phyloP scores from a whole-genome alignment of 2,329 filamentous ascomycete species.

The Didymella arachidicola region DNA sequence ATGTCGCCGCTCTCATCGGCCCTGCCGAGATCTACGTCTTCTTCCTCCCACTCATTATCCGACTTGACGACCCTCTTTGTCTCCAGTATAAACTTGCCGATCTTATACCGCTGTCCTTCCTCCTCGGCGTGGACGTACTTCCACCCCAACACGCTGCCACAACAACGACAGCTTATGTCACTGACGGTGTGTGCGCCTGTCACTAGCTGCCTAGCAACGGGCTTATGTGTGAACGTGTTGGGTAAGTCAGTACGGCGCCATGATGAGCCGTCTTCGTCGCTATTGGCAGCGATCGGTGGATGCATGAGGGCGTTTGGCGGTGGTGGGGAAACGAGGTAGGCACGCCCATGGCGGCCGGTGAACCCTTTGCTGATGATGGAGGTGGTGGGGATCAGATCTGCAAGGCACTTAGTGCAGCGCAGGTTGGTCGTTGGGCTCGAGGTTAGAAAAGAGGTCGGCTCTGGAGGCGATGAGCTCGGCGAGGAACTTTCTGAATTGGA shows the following conservation, averaged over 20 bases:
- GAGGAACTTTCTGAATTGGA: conserved; percentile 29
- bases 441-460: conserved; percentile 37
- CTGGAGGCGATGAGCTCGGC: conserved; percentile 30
- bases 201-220: conserved; percentile 66
- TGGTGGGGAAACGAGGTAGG: conserved; percentile 66
- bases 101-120: conserved; percentile 68
- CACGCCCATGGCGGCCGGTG: conserved; percentile 69
- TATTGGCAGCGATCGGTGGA: conserved; percentile 35
- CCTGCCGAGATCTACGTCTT: conserved; percentile 6
- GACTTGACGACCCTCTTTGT: conserved; percentile 62
- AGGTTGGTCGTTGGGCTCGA: conserved; percentile 60
- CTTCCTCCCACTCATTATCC: conserved; percentile 60
- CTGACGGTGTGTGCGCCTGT: conserved; percentile 69
- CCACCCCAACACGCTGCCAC: conserved; percentile 67
- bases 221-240: conserved; percentile 65
- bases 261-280: conserved; percentile 4
- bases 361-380: conserved; percentile 72
- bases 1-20: conserved; percentile 41
- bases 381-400: conserved; percentile 65
- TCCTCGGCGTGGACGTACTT: conserved; percentile 71
- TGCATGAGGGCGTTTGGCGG: conserved; percentile 27
- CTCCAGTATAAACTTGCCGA: conserved; percentile 72
- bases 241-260: conserved; percentile 55
- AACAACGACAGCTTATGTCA: conserved; percentile 66
- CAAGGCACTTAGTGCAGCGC: conserved; percentile 65